phyloP scores from a whole-genome alignment of 1,284 basidiomycete genomes.

The Ceratobasidium sp. region DNA sequence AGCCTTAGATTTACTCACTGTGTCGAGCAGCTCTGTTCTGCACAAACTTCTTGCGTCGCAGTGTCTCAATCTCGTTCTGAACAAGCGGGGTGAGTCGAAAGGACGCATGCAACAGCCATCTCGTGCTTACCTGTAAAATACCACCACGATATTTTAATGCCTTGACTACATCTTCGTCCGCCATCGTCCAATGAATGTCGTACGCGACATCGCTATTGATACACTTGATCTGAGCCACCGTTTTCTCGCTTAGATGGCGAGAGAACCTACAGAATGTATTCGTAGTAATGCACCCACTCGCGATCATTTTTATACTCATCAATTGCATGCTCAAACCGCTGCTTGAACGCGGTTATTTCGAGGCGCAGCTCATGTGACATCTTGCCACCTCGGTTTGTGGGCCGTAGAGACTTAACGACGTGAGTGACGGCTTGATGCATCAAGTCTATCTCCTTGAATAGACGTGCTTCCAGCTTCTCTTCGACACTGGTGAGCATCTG shows the following conservation, averaged over 20 bases:
- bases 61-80: no score
- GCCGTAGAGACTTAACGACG: background rate
- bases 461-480: background rate
- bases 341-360: background rate
- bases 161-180: background rate
- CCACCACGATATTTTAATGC: background rate
- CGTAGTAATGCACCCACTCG: conserved; percentile 6
- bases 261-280: conserved; percentile 10
- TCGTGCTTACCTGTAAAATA: background rate
- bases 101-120: no score
- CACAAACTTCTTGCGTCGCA: no score
- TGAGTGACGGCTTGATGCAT: background rate
- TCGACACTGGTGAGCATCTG: no score
- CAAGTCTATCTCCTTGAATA: background rate
- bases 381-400: background rate
- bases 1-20: background rate
- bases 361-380: no score
- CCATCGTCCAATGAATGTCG: background rate
- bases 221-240: no score
- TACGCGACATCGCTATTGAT: background rate
- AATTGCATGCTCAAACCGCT: background rate
- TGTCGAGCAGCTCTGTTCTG: background rate
- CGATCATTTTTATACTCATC: background rate
- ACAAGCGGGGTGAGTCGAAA: no score
- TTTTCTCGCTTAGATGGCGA: no score